Conservation (phyloP, 306 rosid species). For the Cucumis melo region DNA sequence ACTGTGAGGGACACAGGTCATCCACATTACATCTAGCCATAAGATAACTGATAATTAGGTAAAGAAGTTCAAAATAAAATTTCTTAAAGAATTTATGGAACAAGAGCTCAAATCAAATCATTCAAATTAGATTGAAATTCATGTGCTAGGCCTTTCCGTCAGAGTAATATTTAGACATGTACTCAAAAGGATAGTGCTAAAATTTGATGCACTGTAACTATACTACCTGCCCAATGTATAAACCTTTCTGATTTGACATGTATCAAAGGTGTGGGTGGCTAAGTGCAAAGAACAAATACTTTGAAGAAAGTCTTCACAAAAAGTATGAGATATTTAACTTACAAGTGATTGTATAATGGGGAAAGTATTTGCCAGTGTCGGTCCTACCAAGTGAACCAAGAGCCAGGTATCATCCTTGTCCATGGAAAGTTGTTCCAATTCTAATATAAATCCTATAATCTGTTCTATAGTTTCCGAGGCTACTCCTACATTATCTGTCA, state of each 20-base stretch:
- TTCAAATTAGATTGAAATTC: background rate
- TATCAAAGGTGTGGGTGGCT: background rate
- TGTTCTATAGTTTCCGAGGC: constrained; percentile 31
- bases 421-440: constrained; percentile 56
- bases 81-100: background rate
- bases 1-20: background rate
- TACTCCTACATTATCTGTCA: constrained; percentile 18
- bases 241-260: background rate
- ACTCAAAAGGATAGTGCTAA: background rate
- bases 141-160: background rate
- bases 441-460: constrained; percentile 43
- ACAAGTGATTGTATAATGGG: constrained; percentile 55
- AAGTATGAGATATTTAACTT: constrained; percentile 26
- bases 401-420: constrained; percentile 74
- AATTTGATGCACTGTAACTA: background rate
- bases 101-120: background rate
- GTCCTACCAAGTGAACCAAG: constrained; percentile 69
- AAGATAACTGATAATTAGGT: background rate
- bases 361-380: constrained; percentile 58
- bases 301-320: background rate
- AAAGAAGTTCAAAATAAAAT: background rate
- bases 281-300: background rate
- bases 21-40: background rate
- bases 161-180: background rate
- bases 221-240: background rate